Conservation (phyloP, 306 rosid genomes). For the Trifolium fragiferum region DNA sequence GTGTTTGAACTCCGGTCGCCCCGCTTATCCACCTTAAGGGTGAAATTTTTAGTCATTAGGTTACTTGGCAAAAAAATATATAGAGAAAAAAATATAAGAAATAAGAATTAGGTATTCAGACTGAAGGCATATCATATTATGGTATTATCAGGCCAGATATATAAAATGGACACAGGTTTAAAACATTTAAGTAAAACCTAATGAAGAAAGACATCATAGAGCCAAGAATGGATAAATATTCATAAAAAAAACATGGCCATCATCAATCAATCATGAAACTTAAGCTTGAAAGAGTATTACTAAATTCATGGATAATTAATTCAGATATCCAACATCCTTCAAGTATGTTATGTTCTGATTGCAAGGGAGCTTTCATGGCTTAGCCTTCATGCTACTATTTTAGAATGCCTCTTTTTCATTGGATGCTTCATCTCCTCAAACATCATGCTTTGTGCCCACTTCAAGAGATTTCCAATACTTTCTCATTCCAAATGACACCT, state of each 20-base stretch:
- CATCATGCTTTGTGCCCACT: not conserved
- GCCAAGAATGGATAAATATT: not conserved
- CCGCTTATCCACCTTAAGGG: no score
- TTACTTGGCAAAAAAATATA: no score
- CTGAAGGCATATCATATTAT: no score
- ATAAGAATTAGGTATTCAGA: no score
- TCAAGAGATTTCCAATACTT: not conserved
- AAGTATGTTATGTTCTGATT: not conserved
- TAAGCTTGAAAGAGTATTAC: not conserved
- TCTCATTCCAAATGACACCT: conserved; percentile 1
- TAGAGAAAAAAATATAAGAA: no score
- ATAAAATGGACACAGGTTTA: no score
- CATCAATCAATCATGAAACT: not conserved
- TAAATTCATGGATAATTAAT: not conserved
- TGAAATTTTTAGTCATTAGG: no score
- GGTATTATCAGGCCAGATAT: no score
- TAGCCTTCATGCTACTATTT: not conserved
- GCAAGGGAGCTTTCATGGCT: not conserved
- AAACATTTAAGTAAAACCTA: no score
- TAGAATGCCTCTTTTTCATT: conserved; percentile 5
- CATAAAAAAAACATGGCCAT: no score
- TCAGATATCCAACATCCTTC: not conserved
- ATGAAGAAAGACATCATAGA: no score
- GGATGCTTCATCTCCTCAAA: not conserved
- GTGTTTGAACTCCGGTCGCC: no score